Evolutionary conservation across 495 filamentous ascomycete species (phyloP).

Genomic region (Podospora comata): DNA sequence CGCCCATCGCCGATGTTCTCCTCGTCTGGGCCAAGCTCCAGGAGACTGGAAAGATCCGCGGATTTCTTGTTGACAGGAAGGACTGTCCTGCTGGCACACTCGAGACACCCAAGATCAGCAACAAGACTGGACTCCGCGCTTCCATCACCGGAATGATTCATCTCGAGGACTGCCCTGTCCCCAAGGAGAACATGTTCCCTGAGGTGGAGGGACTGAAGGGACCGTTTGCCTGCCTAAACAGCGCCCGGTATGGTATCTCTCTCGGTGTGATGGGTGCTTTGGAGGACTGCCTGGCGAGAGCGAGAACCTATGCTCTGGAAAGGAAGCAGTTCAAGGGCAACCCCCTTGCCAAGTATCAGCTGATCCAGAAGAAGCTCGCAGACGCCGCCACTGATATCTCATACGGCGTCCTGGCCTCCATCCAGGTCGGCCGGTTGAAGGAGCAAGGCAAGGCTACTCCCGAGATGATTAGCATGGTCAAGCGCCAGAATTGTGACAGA

Average conservation of each 20-base stretch:
- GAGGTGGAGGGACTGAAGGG: conserved; percentile 82
- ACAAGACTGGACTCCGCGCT: conserved; percentile 91
- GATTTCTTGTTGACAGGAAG: conserved; percentile 81
- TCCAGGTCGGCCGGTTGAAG: conserved; percentile 90
- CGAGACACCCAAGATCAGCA: conserved; percentile 88
- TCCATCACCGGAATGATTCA: conserved; percentile 98
- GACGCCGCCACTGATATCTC: conserved; percentile 89
- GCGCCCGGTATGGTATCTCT: conserved; percentile 86
- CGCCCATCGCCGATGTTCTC: conserved; percentile 85
- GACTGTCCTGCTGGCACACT: conserved; percentile 81
- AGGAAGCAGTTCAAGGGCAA: conserved; percentile 96
- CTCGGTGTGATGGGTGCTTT: conserved; percentile 91
- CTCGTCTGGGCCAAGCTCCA: conserved; percentile 94
- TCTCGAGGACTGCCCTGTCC: conserved; percentile 82
- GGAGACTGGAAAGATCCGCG: conserved; percentile 88
- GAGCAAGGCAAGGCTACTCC: conserved; percentile 82
- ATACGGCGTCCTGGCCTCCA: conserved; percentile 79
- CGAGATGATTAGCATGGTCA: conserved; percentile 99
- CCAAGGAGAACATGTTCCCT: conserved; percentile 90
- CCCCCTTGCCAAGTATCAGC: conserved; percentile 92
- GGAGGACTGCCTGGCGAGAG: conserved; percentile 80
- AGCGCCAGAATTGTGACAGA: conserved; percentile 95
- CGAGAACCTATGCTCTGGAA: conserved; percentile 83
- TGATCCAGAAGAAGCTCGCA: conserved; percentile 97
- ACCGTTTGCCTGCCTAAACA: conserved; percentile 92